These are phyloP conservation scores for Tylopilus sp. DNA, from an alignment of 1,284 basidiomycete genomes.

Conservation along the genomic window DNA sequence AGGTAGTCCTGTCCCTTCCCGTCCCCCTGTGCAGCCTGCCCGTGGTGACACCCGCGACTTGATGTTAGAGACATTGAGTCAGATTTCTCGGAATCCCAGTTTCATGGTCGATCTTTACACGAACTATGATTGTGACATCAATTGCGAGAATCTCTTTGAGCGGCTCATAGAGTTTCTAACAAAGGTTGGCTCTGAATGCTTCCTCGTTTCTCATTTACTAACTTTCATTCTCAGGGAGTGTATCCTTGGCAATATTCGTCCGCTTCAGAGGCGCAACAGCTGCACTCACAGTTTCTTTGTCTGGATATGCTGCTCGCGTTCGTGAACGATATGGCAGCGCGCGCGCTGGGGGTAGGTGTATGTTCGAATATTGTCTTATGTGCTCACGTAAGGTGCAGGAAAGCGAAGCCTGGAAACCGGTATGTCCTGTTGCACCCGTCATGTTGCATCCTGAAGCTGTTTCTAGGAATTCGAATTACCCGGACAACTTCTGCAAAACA, in stretches of 20 bases:
- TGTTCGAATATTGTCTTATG: constrained; percentile 7
- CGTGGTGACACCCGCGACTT: constrained; percentile 87
- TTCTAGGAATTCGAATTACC: constrained; percentile 50
- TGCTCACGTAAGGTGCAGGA: constrained; percentile 30
- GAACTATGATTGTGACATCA: constrained; percentile 97
- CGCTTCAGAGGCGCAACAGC: constrained; percentile 65
- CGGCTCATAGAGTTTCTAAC: constrained; percentile 87
- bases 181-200: constrained; percentile 46
- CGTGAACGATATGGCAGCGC: constrained; percentile 83
- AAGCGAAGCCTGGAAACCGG: constrained; percentile 59
- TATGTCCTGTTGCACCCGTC: constrained; percentile 32
- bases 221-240: constrained; percentile 55
- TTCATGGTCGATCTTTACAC: constrained; percentile 96
- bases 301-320: constrained; percentile 87
- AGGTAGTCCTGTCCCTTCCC: constrained; percentile 49
- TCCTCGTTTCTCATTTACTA: neutral
- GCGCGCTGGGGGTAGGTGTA: constrained; percentile 64
- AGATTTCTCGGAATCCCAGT: constrained; percentile 76
- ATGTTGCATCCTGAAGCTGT: constrained; percentile 1
- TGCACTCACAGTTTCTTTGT: constrained; percentile 83
- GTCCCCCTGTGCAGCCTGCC: constrained; percentile 68
- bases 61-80: constrained; percentile 83
- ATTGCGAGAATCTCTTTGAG: constrained; percentile 96
- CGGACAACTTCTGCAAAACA: constrained; percentile 64
- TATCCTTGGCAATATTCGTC: constrained; percentile 63